Percentiles rank a stretch among this genome's conserved stretches.
phyloP scores from a whole-genome alignment of 2,329 filamentous ascomycete species.

The Fusarium neocosmosporiellum region DNA sequence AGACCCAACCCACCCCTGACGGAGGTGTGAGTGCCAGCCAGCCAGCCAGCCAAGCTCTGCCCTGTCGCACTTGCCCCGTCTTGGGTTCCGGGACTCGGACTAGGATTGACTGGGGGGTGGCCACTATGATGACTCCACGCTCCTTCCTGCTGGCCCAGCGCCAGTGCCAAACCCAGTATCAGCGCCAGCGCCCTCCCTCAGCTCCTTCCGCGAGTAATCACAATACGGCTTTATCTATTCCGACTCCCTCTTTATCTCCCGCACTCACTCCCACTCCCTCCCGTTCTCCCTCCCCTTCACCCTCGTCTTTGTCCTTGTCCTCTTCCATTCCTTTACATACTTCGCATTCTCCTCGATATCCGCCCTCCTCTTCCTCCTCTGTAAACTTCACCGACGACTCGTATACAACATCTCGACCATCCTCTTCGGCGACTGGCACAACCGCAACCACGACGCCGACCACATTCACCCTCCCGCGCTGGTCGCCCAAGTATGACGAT shows the following conservation, averaged over 20 bases:
- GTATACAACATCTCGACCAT: conserved; percentile 11
- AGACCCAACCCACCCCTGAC: not conserved
- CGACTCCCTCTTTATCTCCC: conserved; percentile 36
- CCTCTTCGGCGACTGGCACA: conserved; percentile 21
- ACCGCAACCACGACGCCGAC: conserved; percentile 33
- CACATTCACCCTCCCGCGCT: conserved; percentile 33
- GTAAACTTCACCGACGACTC: conserved; percentile 11
- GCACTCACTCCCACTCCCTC: conserved; percentile 26
- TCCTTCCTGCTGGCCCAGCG: conserved; percentile 43
- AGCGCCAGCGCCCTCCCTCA: conserved; percentile 27
- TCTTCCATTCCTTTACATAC: conserved; percentile 23
- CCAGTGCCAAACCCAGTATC: conserved; percentile 29
- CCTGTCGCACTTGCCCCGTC: conserved; percentile 37
- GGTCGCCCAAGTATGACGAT: conserved; percentile 48
- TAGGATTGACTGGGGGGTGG: conserved; percentile 25
- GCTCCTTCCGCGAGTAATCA: conserved; percentile 35
- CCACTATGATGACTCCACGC: conserved; percentile 45
- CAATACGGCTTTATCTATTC: conserved; percentile 34
- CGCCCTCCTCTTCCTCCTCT: conserved; percentile 8
- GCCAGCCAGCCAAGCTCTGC: conserved; percentile 8
- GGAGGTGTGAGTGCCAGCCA: not conserved
- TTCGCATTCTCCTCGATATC: conserved; percentile 19
- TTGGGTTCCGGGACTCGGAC: conserved; percentile 25
- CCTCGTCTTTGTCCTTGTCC: conserved; percentile 3
- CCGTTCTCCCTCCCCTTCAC: conserved; percentile 20